Evolutionary conservation across 306 rosid genomes (phyloP), one percentile per base, ranked within the genome.

Genomic region (Pyrus betulifolia): DNA sequence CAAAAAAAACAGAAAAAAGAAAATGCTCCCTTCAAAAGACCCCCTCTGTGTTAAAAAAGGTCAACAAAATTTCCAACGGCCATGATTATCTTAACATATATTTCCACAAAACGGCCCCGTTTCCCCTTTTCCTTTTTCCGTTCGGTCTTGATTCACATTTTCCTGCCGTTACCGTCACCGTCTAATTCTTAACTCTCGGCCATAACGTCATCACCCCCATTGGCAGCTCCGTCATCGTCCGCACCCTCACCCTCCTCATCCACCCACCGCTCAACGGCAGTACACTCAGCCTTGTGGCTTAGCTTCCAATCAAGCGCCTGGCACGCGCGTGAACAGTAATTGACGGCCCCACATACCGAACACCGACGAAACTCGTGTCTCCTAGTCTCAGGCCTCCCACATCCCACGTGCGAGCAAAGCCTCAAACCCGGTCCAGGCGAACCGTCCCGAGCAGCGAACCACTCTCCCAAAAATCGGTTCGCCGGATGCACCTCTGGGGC

Each of bases 231-330:
- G 70, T 73, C 84, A 23, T 10, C 84, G 3, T 67, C 88, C 0
- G 57, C 89, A 2, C 66, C 87, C 10, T 83, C 93, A 0, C 81
- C 97, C 6, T 85, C 96, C 10, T 87, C 97, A 13, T 87, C 89
- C 1, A 69, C 67, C 94, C 94, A 91, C 74, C 93, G 84, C 74
- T 90, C 98, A 3, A 81, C 91, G 0, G 93, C 91, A 0, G 87
- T 76, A 18, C 98, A 94, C 75, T 90, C 97, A 8, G 75, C 86
- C 86, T 94, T 94, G 51, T 94, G 98, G 19, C 96, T 87, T 25
- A 89, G 82, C 83, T 92, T 94, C 98, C 98, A 94, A 83, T 94
- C 97, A 49, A 94, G 92, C 33, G 98, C 98, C 67, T 94, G 98
- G 38, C 97, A 94, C 3, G 96, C 98, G 71, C 98, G 98, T 63